phyloP scores from a whole-genome alignment of 2,329 filamentous ascomycete genomes.

The Penicillium sp. region DNA sequence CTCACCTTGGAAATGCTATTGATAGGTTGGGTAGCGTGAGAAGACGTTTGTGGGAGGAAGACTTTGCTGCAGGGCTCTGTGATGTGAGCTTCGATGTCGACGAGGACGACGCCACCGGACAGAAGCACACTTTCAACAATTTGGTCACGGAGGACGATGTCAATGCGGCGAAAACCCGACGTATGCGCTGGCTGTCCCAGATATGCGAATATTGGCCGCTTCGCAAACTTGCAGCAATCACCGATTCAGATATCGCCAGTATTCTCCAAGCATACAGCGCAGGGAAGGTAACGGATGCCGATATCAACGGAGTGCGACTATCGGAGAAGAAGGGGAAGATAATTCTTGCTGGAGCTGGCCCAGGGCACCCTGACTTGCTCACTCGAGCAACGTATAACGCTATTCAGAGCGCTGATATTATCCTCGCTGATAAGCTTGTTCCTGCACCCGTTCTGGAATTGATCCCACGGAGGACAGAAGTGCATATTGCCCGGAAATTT shows the following conservation, averaged over 20 bases:
- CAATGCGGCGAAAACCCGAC: conserved; percentile 74
- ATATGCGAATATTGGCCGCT: conserved; percentile 99
- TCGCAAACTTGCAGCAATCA: conserved; percentile 76
- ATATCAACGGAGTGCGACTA: conserved; percentile 17
- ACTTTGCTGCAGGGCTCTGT: conserved; percentile 58
- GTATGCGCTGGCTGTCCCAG: conserved; percentile 92
- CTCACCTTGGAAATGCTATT: conserved; percentile 76
- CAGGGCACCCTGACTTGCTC: conserved; percentile 88
- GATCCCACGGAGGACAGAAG: conserved; percentile 84
- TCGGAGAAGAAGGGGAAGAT: conserved; percentile 65
- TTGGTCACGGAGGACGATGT: conserved; percentile 75
- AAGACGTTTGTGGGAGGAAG: conserved; percentile 74
- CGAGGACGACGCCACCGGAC: conserved; percentile 56
- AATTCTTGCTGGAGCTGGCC: conserved; percentile 88
- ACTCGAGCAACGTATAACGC: conserved; percentile 65
- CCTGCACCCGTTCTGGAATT: conserved; percentile 82
- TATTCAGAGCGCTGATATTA: conserved; percentile 53
- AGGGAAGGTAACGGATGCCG: conserved; percentile 30
- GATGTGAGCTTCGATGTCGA: conserved; percentile 51
- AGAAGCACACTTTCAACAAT: conserved; percentile 82
- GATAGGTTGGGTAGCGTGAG: conserved; percentile 76
- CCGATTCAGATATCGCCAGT: conserved; percentile 75
- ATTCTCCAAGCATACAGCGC: conserved; percentile 74
- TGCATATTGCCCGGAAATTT: conserved; percentile 95
- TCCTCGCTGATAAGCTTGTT: conserved; percentile 61